A percentile compares a stretch with the other conserved stretches of the same genome.
Evolutionary conservation across 768 basidiomycete genomes (phyloP).

Genomic region (Cubamyces sp.): DNA sequence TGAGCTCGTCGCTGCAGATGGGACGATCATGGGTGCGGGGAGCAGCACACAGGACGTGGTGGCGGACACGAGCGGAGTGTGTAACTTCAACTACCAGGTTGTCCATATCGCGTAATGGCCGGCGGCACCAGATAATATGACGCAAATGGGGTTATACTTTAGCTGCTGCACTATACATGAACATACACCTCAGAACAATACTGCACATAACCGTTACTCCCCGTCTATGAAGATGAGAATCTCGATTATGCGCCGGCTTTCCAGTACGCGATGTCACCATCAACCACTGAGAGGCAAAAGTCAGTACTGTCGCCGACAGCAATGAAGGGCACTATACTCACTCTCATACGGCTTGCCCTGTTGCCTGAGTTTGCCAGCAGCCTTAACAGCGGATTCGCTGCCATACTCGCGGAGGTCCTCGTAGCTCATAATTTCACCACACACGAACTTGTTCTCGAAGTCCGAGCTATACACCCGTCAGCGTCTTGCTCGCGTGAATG

Average conservation of each 20-base stretch:
- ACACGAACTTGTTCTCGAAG: conserved; percentile 98
- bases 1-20: conserved; percentile 4
- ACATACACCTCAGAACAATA: conserved; percentile 10
- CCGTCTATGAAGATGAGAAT: not conserved
- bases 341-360: conserved; percentile 98
- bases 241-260: conserved; percentile 52
- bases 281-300: conserved; percentile 57
- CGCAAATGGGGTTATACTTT: not conserved
- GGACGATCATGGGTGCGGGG: conserved; percentile 5
- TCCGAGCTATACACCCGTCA: conserved; percentile 62
- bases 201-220: not conserved
- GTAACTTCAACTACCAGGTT: conserved; percentile 16
- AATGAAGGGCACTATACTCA: conserved; percentile 42
- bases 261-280: conserved; percentile 94
- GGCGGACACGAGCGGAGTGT: conserved; percentile 4
- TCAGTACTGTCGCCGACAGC: not conserved
- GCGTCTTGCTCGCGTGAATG: not conserved
- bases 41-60: conserved; percentile 12
- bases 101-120: conserved; percentile 1
- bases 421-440: conserved; percentile 95
- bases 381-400: conserved; percentile 89
- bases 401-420: conserved; percentile 91
- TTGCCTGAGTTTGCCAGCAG: conserved; percentile 91
- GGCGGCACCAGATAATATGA: not conserved
- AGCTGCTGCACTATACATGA: conserved; percentile 15